phyloP scores from a whole-genome alignment of 2,329 filamentous ascomycete genomes.

The Colletotrichum sp. region DNA sequence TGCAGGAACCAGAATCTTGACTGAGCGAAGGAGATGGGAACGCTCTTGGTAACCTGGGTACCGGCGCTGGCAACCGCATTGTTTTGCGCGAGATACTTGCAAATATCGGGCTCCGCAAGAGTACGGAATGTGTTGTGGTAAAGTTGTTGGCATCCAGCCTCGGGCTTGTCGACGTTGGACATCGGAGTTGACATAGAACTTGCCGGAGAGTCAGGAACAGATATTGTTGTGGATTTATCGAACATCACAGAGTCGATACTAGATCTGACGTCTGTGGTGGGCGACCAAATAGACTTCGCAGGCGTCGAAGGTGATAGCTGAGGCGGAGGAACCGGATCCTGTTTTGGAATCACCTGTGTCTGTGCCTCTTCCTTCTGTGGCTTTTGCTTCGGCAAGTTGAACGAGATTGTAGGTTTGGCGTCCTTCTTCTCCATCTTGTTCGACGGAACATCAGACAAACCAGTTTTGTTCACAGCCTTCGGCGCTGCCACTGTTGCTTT shows the following conservation, averaged over 20 bases:
- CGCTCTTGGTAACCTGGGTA: background rate
- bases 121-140: background rate
- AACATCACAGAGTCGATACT: background rate
- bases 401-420: background rate
- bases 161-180: background rate
- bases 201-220: background rate
- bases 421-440: background rate
- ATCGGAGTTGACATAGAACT: background rate
- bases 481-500: fast-evolving
- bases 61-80: background rate
- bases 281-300: background rate
- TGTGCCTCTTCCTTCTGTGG: fast-evolving
- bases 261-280: background rate
- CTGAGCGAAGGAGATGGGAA: conserved; percentile 41
- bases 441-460: background rate
- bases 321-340: background rate
- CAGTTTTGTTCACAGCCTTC: background rate
- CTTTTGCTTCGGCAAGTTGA: background rate
- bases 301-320: background rate
- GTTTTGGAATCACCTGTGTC: background rate
- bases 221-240: background rate
- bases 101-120: background rate
- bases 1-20: conserved; percentile 45
- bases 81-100: background rate
- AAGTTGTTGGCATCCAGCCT: background rate